Evolutionary conservation across 441 rosid species (phyloP).

Genomic region (Pelargonium citronellum): DNA sequence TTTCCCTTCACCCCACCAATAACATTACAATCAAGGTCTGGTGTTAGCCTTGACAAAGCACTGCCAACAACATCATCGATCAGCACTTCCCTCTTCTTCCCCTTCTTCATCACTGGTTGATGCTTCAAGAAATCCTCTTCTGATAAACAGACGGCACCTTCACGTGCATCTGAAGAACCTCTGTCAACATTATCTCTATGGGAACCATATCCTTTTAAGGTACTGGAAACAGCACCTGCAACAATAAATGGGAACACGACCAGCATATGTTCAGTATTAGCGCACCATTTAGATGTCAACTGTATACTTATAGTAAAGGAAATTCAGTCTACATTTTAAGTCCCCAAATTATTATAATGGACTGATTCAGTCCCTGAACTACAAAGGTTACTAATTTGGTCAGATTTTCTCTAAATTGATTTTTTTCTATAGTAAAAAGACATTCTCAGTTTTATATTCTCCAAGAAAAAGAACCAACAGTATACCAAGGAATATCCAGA

Average conservation of each 20-base stretch:
- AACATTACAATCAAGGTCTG: constrained; percentile 29
- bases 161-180: constrained; percentile 20
- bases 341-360: not conserved
- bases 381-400: not conserved
- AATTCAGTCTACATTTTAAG: not conserved
- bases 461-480: not conserved
- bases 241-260: constrained; percentile 8
- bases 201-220: constrained; percentile 23
- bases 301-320: not conserved
- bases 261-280: not conserved
- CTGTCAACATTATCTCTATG: constrained; percentile 22
- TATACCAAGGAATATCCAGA: not conserved
- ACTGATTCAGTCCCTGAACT: not conserved
- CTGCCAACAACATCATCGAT: constrained; percentile 45
- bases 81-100: constrained; percentile 47
- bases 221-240: constrained; percentile 29
- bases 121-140: constrained; percentile 34
- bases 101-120: constrained; percentile 35
- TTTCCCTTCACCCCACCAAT: constrained; percentile 49
- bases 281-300: not conserved
- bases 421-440: not conserved
- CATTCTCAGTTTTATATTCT: too few species aligned
- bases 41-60: constrained; percentile 34
- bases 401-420: not conserved
- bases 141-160: constrained; percentile 7